phyloP scores from a whole-genome alignment of 345 rosid species.

The Aurinia saxatilis region DNA sequence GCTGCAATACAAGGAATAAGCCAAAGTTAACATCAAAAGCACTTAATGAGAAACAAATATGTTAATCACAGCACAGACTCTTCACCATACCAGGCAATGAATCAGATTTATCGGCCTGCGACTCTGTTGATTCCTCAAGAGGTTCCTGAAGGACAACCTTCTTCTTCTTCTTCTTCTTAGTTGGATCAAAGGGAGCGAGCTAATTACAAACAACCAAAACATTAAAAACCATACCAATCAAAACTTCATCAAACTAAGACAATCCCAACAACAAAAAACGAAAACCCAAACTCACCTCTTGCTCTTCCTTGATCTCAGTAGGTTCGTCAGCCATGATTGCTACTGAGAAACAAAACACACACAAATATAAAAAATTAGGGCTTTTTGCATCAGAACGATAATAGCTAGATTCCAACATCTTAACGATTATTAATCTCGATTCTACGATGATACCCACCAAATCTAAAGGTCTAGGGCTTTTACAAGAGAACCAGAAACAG shows the following conservation, averaged over 20 bases:
- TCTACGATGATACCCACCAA: background rate
- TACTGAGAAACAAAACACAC: background rate
- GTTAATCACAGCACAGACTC: background rate
- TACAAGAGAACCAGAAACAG: background rate
- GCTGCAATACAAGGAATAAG: conserved; percentile 37
- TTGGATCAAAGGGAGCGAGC: conserved; percentile 85
- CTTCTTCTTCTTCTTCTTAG: conserved; percentile 98
- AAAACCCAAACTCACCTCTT: conserved; percentile 13
- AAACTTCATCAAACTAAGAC: background rate
- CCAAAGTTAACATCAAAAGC: background rate
- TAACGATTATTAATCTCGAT: background rate
- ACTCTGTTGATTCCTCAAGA: conserved; percentile 55
- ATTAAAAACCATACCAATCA: background rate
- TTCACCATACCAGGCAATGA: conserved; percentile 41
- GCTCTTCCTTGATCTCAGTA: conserved; percentile 26
- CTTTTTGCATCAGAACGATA: background rate
- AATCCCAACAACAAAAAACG: background rate
- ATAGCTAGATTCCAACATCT: background rate
- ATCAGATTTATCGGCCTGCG: conserved; percentile 66
- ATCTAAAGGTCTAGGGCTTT: background rate
- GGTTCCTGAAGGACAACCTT: conserved; percentile 59
- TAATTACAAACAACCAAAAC: conserved; percentile 14
- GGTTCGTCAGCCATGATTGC: conserved; percentile 30
- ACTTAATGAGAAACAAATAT: background rate
- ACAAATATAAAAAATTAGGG: background rate